Base-by-base conservation (phyloP, 345 rosid species). In the Pugionium cornutum region DNA sequence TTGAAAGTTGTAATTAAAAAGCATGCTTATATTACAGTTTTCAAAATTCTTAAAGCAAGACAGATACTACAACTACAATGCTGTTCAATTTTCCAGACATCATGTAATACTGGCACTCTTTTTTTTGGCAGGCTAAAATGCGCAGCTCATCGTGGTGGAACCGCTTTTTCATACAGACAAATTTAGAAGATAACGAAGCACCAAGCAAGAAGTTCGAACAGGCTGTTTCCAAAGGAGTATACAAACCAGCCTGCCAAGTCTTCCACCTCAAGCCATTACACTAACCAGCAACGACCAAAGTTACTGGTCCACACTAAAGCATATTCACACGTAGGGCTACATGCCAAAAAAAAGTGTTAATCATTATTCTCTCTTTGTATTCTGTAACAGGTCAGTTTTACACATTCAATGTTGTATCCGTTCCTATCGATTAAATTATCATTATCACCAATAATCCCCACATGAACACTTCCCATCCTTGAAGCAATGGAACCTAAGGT, bases 241-340 rank as follows among this genome's bases (percentile, higher is more conserved):
- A 84, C 53, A 78, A 76, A 58, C 88, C 97, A 10, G 81, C 77
- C 60, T 90, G 99, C 80, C 97, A 87, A 80, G 82, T 88, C 70
- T 94, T 94, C 83, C 99, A 94, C 74, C 91, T 94, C 53, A 85
- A 82, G 47, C 82, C 97, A 51, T 70, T 79, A 68, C 81, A 78
- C 56, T 86, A 79, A 86, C 50, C 32, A 53, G 46, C 34, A 60
- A 46, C 31, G 53, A 49, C 32, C 11, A 31, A 10, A 3, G 35
- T 60, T 18, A 18, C 37, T 59, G 50, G 8, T 39, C 43, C 40
- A 47, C 46, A 73, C 56, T 60, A 67, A 57, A 72, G 62, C 68
- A 73, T 41, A 73, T 53, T 73, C 64, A 74, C 73, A 67, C 54
- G 74, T 68, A 68, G 64, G 66, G 77, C 37, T 46, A 36, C 37